Evolutionary conservation across 441 rosid genomes (phyloP).

Genomic region (Corymbia calophylla): DNA sequence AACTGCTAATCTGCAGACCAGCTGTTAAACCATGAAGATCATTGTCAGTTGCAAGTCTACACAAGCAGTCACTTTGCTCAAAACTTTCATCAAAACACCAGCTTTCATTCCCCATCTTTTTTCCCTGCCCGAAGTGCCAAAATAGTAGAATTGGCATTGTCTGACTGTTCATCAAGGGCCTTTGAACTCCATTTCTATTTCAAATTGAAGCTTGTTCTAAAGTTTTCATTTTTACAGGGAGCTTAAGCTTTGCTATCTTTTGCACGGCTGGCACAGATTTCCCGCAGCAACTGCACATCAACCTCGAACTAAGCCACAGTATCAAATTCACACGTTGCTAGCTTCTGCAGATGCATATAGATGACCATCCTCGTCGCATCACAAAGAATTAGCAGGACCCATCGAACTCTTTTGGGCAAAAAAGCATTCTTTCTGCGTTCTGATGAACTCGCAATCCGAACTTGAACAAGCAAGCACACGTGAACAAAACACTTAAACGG

Average conservation of each 20-base stretch:
- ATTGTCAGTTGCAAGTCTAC: neutral
- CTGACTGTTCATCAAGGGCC: neutral
- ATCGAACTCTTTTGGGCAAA: neutral
- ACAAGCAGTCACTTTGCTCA: neutral
- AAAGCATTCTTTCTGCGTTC: neutral
- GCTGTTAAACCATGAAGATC: conserved; percentile 7
- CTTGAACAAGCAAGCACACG: neutral
- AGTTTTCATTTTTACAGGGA: neutral
- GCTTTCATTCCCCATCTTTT: neutral
- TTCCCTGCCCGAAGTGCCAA: neutral
- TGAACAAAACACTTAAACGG: neutral
- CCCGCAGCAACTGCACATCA: neutral
- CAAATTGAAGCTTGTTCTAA: neutral
- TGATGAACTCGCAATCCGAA: neutral
- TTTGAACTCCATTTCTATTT: neutral
- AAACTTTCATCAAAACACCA: neutral
- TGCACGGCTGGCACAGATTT: neutral
- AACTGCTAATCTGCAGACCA: conserved; percentile 17
- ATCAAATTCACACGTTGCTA: neutral
- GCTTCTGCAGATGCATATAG: neutral
- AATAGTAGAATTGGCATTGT: neutral
- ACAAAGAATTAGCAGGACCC: neutral
- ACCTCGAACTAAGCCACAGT: neutral
- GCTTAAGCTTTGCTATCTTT: neutral
- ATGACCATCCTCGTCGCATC: neutral